A percentile compares a stretch with the other conserved stretches of the same genome.
phyloP scores from a whole-genome alignment of 805 yeast genomes.

The Yarrowia alimentaria region DNA sequence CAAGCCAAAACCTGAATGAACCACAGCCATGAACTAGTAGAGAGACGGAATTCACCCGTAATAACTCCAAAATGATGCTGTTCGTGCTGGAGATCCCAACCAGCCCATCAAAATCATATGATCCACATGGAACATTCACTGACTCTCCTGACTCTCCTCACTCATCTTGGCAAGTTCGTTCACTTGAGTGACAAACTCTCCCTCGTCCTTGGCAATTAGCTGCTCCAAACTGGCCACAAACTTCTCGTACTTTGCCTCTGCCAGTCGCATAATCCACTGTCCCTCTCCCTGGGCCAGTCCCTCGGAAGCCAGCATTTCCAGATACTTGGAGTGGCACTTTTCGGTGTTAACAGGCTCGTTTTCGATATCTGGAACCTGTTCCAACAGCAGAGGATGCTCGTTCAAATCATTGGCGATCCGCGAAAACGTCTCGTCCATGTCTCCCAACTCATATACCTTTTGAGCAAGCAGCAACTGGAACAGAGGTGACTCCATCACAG shows the following conservation, averaged over 20 bases:
- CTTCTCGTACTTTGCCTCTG: slow-evolving; percentile 13
- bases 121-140: no score
- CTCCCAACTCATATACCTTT: slow-evolving; percentile 38
- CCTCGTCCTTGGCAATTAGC: slow-evolving; percentile 7
- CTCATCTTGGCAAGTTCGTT: no score
- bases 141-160: no score
- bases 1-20: no score
- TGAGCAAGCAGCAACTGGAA: slow-evolving; percentile 39
- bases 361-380: slow-evolving; percentile 20
- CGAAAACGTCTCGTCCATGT: slow-evolving; percentile 31
- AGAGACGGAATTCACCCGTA: no score
- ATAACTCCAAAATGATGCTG: no score
- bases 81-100: no score
- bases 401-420: slow-evolving; percentile 34
- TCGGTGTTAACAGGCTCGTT: not conserved
- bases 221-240: not conserved
- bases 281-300: slow-evolving; percentile 19
- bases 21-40: no score
- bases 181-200: slow-evolving; percentile 6
- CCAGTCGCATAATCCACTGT: slow-evolving; percentile 22
- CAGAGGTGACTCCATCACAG: slow-evolving; percentile 26
- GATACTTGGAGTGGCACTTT: slow-evolving; percentile 12
- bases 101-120: no score
- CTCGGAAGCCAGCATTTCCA: not conserved
- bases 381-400: slow-evolving; percentile 37